Evolutionary conservation across 306 rosid genomes (phyloP), one percentile per base, ranked within the genome.

Genomic region (Clitoria ternatea): DNA sequence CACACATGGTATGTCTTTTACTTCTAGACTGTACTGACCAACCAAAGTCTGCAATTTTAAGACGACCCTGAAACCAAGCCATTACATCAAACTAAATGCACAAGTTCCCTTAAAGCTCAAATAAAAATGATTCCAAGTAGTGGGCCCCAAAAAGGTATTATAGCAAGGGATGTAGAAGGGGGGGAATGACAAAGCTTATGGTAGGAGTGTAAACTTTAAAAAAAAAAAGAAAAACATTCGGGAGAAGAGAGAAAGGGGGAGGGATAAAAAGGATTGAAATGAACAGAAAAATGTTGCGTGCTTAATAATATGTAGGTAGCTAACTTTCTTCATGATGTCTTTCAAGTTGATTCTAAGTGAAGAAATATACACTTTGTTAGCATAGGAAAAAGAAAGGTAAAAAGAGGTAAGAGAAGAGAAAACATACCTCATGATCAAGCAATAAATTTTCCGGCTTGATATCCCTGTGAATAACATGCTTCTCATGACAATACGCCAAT

Each of bases 21-120:
- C 76, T 85, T 69, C 64, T 84, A 7, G 97, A 88, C 77, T 92
- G 93, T 19, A 89, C 98, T 33, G 96, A 86, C 98, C 98, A 92
- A 69, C 98, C 96, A 80, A 92, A 92, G 65, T 92, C 98, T 23
- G 92, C 96, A 69, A 89, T 92, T 72, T 92, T 92, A 81, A 92
- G 81, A 50, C 89, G 89, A 72, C 98, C 97, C 96, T 93, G 78
- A 65, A 35, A 70, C 24, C 29, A 26, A 73, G 72, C 8, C 59
- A 68, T 44, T 1, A n/a, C n/a, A 49, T 32, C 32, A 73, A 19
- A 47, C 5, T 67, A 72, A 17, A 37, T 54, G 35, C 9, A 27
- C 11, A 35, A 69, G 70, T 60, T 2, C 65, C 27, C 40, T 36
- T 22, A 14, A 40, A 44, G 24, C 3, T 5, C 47, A 13, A 27